Conservation (phyloP, 768 basidiomycete species). For the Glaciozyma martinii region DNA sequence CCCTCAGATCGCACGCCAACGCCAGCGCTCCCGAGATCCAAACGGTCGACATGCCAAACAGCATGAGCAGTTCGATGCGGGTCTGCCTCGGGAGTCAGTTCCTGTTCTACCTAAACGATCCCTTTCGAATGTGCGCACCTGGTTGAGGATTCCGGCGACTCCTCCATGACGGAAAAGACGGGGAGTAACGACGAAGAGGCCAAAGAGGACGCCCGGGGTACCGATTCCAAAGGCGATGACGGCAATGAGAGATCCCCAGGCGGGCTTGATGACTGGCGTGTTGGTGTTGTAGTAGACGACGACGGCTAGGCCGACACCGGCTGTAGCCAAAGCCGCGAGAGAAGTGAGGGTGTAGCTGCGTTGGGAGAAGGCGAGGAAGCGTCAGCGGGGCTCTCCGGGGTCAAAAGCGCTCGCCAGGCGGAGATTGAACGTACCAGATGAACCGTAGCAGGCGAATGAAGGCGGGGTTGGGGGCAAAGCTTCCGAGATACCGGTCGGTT, state of each 20-base stretch:
- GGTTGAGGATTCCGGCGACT: conserved; percentile 20
- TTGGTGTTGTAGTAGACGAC: conserved; percentile 27
- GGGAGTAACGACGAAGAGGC: conserved; percentile 13
- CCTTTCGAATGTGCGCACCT: too few relatives aligned
- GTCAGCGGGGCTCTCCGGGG: neutral
- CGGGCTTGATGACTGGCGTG: conserved; percentile 21
- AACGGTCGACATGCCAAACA: conserved; percentile 13
- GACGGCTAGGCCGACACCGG: conserved; percentile 19
- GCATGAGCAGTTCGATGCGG: conserved; percentile 17
- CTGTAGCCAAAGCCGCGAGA: conserved; percentile 14
- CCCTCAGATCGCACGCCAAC: conserved; percentile 19
- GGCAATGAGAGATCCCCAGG: conserved; percentile 27
- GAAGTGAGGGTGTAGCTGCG: conserved; percentile 20
- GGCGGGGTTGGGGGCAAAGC: conserved; percentile 18
- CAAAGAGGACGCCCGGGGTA: conserved; percentile 20
- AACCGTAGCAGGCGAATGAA: conserved; percentile 12
- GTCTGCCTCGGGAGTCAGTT: too few relatives aligned
- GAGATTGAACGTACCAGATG: neutral
- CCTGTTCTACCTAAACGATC: too few relatives aligned
- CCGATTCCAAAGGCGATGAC: conserved; percentile 23
- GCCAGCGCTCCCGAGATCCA: conserved; percentile 28
- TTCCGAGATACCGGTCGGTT: conserved; percentile 3
- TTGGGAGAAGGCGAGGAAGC: neutral
- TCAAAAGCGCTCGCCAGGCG: neutral
- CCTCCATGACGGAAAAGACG: conserved; percentile 13